Evolutionary conservation across 1,284 basidiomycete genomes (phyloP).

Genomic region (Malassezia japonica): DNA sequence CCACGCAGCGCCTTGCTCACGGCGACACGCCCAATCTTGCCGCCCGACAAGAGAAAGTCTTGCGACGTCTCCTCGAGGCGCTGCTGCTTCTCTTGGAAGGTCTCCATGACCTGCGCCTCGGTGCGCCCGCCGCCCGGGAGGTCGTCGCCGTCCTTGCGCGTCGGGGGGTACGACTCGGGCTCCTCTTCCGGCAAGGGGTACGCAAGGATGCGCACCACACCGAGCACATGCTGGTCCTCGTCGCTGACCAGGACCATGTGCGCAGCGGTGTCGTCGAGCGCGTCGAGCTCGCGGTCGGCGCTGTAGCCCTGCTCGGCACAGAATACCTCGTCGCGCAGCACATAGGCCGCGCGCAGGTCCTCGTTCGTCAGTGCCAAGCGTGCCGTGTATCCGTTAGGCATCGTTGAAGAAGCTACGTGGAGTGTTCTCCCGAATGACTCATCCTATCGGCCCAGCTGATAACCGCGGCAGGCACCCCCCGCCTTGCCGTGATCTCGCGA

Average conservation of each 20-base stretch:
- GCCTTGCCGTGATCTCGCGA: too few species aligned
- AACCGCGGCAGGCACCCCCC: too few species aligned
- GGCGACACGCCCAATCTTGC: constrained; percentile 13
- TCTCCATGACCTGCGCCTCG: neutral
- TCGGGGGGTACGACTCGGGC: neutral
- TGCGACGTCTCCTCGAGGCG: neutral
- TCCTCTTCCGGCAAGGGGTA: constrained; percentile 1
- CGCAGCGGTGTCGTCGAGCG: constrained; percentile 3
- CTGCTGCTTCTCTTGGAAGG: neutral
- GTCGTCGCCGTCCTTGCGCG: neutral
- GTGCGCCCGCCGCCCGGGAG: constrained; percentile 14
- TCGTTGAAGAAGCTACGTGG: too few species aligned
- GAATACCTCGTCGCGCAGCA: constrained; percentile 10
- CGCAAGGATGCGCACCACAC: constrained; percentile 7
- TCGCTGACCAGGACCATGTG: constrained; percentile 5
- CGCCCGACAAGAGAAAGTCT: constrained; percentile 11
- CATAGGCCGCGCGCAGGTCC: constrained; percentile 9
- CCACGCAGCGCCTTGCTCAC: constrained; percentile 2
- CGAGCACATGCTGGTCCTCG: neutral
- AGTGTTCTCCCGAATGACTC: too few species aligned
- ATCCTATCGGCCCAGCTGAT: too few species aligned
- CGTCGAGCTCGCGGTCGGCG: constrained; percentile 12
- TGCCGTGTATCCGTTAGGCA: too few species aligned
- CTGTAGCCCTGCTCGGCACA: constrained; percentile 11
- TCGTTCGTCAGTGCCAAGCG: neutral